Percentiles rank a stretch among this genome's conserved stretches.
Evolutionary conservation across 2,329 filamentous ascomycete genomes (phyloP).

Genomic region (Scedosporium dehoogii): DNA sequence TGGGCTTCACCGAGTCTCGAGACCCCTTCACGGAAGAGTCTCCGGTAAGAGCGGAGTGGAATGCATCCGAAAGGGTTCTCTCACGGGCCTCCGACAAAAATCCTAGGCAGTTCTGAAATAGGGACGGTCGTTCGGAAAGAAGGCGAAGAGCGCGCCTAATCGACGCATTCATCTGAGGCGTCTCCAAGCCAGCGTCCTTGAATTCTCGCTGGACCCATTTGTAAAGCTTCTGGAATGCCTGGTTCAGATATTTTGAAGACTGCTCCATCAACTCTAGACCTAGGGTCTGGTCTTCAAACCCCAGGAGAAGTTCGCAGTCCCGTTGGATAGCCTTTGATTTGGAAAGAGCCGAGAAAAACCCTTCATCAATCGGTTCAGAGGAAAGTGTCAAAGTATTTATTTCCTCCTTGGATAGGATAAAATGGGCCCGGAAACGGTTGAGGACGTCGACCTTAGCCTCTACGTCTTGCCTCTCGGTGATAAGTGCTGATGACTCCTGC

Average conservation of each 20-base stretch:
- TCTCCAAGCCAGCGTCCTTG: conserved; percentile 84
- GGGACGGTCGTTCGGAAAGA: conserved; percentile 74
- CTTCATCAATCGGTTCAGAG: conserved; percentile 73
- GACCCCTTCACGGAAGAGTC: conserved; percentile 43
- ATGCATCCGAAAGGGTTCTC: conserved; percentile 75
- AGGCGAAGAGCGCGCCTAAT: conserved; percentile 79
- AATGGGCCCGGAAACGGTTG: conserved; percentile 68
- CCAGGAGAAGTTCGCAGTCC: conserved; percentile 82
- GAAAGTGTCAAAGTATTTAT: conserved; percentile 64
- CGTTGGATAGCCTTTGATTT: conserved; percentile 80
- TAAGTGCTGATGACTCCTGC: conserved; percentile 64
- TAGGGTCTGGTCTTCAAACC: conserved; percentile 78
- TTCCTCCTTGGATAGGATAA: conserved; percentile 76
- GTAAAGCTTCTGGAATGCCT: conserved; percentile 91
- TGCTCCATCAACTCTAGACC: conserved; percentile 88
- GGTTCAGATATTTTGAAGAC: conserved; percentile 75
- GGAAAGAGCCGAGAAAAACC: conserved; percentile 68
- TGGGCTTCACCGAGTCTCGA: conserved; percentile 68
- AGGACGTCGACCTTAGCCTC: conserved; percentile 75
- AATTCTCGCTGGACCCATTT: conserved; percentile 93
- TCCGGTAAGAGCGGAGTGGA: conserved; percentile 80
- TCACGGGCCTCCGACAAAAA: conserved; percentile 88
- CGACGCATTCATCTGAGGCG: conserved; percentile 78
- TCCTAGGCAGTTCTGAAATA: conserved; percentile 91
- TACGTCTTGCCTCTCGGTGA: conserved; percentile 62